Evolutionary conservation across 768 basidiomycete species (phyloP).

Genomic region (Neoboletus magnificus): DNA sequence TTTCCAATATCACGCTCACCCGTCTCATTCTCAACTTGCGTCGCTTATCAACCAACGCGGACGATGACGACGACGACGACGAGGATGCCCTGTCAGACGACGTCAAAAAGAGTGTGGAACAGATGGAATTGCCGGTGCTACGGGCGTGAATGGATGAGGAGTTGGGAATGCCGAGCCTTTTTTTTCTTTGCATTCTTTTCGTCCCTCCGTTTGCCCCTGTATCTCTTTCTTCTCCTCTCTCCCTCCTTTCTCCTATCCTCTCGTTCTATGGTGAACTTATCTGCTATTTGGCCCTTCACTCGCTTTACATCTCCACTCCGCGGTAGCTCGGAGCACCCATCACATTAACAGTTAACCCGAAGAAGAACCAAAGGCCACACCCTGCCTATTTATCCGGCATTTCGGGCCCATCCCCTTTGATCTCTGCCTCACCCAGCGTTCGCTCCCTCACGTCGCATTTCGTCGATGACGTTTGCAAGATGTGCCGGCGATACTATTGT

Average conservation of each 20-base stretch:
- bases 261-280: not conserved
- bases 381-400: too few species aligned
- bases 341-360: too few species aligned
- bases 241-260: too few species aligned
- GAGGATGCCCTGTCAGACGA: not conserved
- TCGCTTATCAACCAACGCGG: slow-evolving; percentile 1
- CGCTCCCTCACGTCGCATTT: not conserved
- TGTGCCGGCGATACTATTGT: not conserved
- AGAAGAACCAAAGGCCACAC: not conserved
- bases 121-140: slow-evolving; percentile 4
- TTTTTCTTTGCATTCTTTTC: not conserved
- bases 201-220: too few species aligned
- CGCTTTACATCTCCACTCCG: too few species aligned
- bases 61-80: not conserved
- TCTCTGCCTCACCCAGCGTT: not conserved
- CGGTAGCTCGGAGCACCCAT: too few species aligned
- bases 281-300: not conserved
- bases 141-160: not conserved
- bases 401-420: not conserved
- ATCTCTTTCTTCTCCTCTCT: not conserved
- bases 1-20: slow-evolving; percentile 31
- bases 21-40: slow-evolving; percentile 35
- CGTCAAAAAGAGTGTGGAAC: not conserved
- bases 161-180: not conserved
- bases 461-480: too few species aligned